Evolutionary conservation across 208 protist species (phyloP).

Genomic region (Crithidia sp.): DNA sequence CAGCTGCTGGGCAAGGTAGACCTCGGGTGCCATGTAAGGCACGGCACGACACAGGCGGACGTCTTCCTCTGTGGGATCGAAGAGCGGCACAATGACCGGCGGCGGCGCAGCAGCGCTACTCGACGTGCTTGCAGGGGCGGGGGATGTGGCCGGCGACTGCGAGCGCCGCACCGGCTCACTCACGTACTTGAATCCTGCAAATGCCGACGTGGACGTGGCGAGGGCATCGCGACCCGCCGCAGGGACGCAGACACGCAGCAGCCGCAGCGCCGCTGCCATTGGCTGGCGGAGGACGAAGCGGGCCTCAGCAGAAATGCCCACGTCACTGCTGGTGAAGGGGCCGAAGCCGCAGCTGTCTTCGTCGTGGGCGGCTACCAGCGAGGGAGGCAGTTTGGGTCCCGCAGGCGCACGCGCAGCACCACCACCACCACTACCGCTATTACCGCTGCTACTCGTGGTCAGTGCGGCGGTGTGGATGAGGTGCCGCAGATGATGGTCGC

Average conservation of each 20-base stretch:
- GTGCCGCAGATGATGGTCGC: conserved; percentile 23
- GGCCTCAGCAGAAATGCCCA: conserved; percentile 47
- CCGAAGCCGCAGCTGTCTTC: conserved; percentile 72
- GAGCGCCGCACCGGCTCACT: conserved; percentile 2
- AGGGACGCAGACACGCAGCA: conserved; percentile 43
- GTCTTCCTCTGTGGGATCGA: conserved; percentile 56
- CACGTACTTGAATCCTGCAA: conserved; percentile 29
- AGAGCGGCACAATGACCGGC: conserved; percentile 40
- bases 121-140: background rate
- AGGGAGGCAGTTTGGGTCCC: background rate
- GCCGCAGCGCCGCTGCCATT: conserved; percentile 51
- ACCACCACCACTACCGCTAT: background rate
- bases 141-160: background rate
- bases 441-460: background rate
- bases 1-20: conserved; percentile 36
- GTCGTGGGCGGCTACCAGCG: conserved; percentile 6
- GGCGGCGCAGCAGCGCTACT: background rate
- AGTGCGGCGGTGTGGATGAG: background rate
- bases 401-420: background rate
- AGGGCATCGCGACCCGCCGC: conserved; percentile 13
- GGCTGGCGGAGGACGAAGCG: conserved; percentile 58
- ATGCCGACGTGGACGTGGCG: conserved; percentile 18
- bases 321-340: conserved; percentile 57
- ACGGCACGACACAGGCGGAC: conserved; percentile 27
- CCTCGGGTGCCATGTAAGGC: conserved; percentile 78